Percentiles rank a stretch among this genome's conserved stretches.
phyloP scores from a whole-genome alignment of 345 rosid genomes.

The Gossypium bickii region DNA sequence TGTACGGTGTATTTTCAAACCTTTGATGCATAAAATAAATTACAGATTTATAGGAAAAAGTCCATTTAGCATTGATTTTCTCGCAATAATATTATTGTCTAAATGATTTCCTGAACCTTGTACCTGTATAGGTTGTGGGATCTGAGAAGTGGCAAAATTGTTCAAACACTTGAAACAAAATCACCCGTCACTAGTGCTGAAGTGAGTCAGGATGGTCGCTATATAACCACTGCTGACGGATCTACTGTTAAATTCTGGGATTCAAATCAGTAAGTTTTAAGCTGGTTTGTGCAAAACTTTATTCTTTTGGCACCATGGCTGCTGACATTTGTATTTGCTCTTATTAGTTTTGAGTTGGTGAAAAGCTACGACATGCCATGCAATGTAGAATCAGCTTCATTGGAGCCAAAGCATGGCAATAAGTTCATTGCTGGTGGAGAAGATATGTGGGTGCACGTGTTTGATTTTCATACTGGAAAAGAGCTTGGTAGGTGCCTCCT shows the following conservation, averaged over 20 bases:
- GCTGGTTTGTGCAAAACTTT: constrained; percentile 1
- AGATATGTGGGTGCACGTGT: constrained; percentile 61
- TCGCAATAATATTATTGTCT: background rate
- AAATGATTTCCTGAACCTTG: background rate
- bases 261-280: constrained; percentile 75
- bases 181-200: constrained; percentile 90
- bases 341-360: constrained; percentile 67
- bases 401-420: constrained; percentile 55
- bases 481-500: constrained; percentile 45
- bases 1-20: background rate
- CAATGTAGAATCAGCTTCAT: constrained; percentile 67
- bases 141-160: constrained; percentile 73
- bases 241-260: constrained; percentile 94
- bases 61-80: background rate
- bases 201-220: constrained; percentile 91
- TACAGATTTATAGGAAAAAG: background rate
- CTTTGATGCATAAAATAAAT: background rate
- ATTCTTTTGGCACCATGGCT: background rate
- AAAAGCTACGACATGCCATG: constrained; percentile 93
- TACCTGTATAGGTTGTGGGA: constrained; percentile 70
- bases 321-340: constrained; percentile 15
- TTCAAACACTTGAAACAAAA: constrained; percentile 75
- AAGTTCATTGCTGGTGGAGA: constrained; percentile 63
- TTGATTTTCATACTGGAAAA: constrained; percentile 66
- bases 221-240: constrained; percentile 91